A percentile compares a stretch with the other conserved stretches of the same genome.
phyloP scores from a whole-genome alignment of 1,284 basidiomycete species.

The Inonotus hispidus region DNA sequence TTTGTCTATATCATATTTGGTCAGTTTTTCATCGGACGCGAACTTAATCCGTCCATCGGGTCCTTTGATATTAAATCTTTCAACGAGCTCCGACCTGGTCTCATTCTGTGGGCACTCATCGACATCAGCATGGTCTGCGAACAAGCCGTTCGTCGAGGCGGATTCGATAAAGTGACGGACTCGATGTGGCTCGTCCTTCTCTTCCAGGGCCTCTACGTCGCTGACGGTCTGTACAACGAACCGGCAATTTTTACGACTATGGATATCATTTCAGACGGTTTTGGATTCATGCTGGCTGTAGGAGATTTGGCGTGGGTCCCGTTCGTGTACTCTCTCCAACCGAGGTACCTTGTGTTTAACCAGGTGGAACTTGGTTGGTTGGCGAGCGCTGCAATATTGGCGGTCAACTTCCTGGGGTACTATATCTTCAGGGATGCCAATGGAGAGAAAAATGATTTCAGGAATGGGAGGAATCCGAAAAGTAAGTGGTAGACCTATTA shows the following conservation, averaged over 20 bases:
- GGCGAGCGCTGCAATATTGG: conserved; percentile 57
- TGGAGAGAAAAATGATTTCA: conserved; percentile 94
- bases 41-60: conserved; percentile 88
- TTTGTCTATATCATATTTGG: not conserved
- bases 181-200: conserved; percentile 87
- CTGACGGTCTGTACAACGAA: conserved; percentile 88
- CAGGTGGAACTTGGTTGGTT: conserved; percentile 74
- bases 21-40: conserved; percentile 97
- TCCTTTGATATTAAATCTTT: conserved; percentile 96
- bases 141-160: conserved; percentile 78
- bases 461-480: conserved; percentile 92
- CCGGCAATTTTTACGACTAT: conserved; percentile 90
- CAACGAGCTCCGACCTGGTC: conserved; percentile 92
- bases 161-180: conserved; percentile 69
- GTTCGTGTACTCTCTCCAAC: conserved; percentile 91
- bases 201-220: conserved; percentile 88
- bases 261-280: conserved; percentile 98
- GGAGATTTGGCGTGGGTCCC: conserved; percentile 96
- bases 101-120: conserved; percentile 92
- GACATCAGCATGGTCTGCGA: conserved; percentile 91
- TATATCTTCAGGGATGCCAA: conserved; percentile 91
- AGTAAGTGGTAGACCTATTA: conserved; percentile 38
- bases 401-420: conserved; percentile 74
- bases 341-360: conserved; percentile 88
- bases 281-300: conserved; percentile 97